These are phyloP conservation scores for Drosera capensis DNA, from an alignment of 148 eudicot genomes.

Conservation along the genomic window DNA sequence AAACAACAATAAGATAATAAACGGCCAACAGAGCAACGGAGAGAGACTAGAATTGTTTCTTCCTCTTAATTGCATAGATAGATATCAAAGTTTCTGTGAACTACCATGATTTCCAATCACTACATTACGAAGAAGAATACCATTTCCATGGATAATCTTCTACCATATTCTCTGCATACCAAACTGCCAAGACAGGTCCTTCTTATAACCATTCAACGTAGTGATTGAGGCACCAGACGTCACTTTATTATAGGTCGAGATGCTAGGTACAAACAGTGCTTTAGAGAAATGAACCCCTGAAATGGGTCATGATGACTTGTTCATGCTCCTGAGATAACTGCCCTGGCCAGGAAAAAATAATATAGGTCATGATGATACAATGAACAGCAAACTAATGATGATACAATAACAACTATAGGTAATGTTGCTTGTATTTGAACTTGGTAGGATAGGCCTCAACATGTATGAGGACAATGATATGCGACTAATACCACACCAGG, in stretches of 20 bases:
- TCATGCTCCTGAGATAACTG: no score
- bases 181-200: slow-evolving; percentile 65
- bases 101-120: neutral
- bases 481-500: no score
- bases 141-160: slow-evolving; percentile 43
- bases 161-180: slow-evolving; percentile 68
- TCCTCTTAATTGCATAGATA: no score
- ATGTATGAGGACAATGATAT: no score
- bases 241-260: slow-evolving; percentile 68
- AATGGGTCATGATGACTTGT: no score
- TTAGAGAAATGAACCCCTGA: slow-evolving; percentile 63
- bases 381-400: no score
- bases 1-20: neutral
- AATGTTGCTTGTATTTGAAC: no score
- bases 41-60: neutral
- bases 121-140: no score
- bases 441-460: no score
- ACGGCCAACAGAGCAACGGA: neutral
- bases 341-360: no score
- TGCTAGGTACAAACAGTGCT: slow-evolving; percentile 71
- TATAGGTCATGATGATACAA: no score
- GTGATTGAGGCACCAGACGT: slow-evolving; percentile 41
- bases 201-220: slow-evolving; percentile 20
- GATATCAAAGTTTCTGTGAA: neutral
- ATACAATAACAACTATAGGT: no score